Evolutionary conservation across 805 yeast species (phyloP), one percentile per base, ranked within the genome.

Genomic region (Zygosaccharomyces siamensis): DNA sequence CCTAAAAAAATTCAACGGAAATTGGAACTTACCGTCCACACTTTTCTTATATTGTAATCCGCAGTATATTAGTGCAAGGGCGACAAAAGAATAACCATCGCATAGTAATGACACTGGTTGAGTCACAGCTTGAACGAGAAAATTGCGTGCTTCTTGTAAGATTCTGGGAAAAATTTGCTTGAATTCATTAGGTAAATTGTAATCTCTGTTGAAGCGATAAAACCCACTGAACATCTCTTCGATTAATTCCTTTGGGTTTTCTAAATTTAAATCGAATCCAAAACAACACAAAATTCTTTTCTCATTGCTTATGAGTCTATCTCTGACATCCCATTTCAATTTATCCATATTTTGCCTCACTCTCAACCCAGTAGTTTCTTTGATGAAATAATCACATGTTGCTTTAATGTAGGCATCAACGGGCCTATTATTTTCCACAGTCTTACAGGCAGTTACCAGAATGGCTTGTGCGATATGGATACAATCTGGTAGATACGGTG

Each of bases 371-470:
- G 58, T 56, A 26, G 54, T 41, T 36, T 55, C 57, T 48, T 60
- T 59, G 45, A 58, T 24, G 38, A 61, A 43, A 55, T 59, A 60
- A 27, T 64, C 64, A 37, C 65, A 55, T 0, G 70, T 65, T 2
- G 65, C 62, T 43, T 65, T 65, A 2, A 66, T 64, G 48, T 64
- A 67, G 6, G 62, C 64, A 39, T 65, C 67, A 1, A 62, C 62
- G 3, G 70, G 70, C 46, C 71, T 61, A 51, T 66, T 67, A 41
- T 67, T 67, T 50, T 67, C 71, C 54, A 64, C 59, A 6, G 63
- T 52, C 52, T 67, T 67, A 47, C 71, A 66, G 2, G 70, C 67
- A 2, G 70, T 67, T 7, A 66, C 69, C n/a, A 67, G 41, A 16
- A 66, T 57, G 1, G 67, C 64, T 46, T 65, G 67, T 3, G 70